Evolutionary conservation across 306 rosid species (phyloP), one percentile per base, ranked within the genome.

Genomic region (Malus fusca): DNA sequence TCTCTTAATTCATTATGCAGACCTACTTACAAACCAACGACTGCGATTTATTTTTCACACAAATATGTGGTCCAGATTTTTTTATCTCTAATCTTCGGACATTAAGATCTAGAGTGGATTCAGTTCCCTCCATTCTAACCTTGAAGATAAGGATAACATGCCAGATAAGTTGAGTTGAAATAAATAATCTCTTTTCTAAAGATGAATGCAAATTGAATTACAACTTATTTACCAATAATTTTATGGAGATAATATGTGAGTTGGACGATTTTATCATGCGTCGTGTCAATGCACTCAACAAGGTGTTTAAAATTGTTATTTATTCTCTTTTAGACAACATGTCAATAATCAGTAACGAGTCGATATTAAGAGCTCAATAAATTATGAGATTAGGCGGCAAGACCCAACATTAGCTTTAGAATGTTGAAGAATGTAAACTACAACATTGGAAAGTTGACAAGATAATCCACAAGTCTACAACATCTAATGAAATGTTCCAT

Each of bases 291-390:
- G 2, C 3, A 55, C 25, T 6, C 61, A 8, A 56, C n/a, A 8
- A 21, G 12, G 1, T 21, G 25, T 55, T 1, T 2, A 3, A 55
- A 18, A 55, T 55, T 5, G 60, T 55, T 48, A 48, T 11, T 14
- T 48, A 14, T 11, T 11, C 14, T 48, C 53, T 5, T 15, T 14
- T 14, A 4, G 17, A 46, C 18, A 48, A 4, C 19, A 4, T 48
- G 3, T 15, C 3, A 48, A 1, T 4, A 15, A 1, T 6, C 0
- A 11, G 1, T 14, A 48, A 48, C 0, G 8, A 0, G 6, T 14
- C 1, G 6, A 15, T 48, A 48, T 15, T 48, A 4, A 6, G 3
- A 0, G 0, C 55, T 51, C 3, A 5, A 17, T 2, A 51, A 51
- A 2, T 18, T 15, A 51, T 7, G 1, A 15, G 21, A 51, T 15